A percentile compares a stretch with the other conserved stretches of the same genome.
Evolutionary conservation across 257 asterid genomes (phyloP).

Genomic region (Fraxinus anomala): DNA sequence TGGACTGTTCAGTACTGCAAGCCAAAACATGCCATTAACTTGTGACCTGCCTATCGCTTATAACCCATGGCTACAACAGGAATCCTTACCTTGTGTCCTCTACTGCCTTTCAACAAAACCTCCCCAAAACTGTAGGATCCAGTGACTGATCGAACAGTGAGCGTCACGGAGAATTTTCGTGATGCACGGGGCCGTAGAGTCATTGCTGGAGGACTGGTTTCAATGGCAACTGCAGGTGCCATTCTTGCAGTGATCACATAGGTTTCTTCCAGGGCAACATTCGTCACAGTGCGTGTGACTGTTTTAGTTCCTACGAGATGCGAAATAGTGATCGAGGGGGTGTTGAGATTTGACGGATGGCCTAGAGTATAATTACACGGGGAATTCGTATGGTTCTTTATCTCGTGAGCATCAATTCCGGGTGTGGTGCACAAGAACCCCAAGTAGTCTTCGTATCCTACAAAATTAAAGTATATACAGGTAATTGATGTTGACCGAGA

Average conservation of each 20-base stretch:
- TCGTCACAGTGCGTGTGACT: constrained; percentile 74
- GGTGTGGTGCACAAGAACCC: constrained; percentile 95
- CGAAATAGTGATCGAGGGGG: constrained; percentile 79
- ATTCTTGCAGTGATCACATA: constrained; percentile 65
- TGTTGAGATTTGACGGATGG: constrained; percentile 82
- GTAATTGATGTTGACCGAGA: neutral
- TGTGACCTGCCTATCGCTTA: constrained; percentile 29
- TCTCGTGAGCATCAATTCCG: constrained; percentile 68
- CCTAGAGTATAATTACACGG: constrained; percentile 94
- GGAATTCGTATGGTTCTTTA: constrained; percentile 59
- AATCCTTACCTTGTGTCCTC: constrained; percentile 48
- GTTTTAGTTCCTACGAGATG: constrained; percentile 89
- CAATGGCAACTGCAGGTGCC: constrained; percentile 52
- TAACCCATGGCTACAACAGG: constrained; percentile 51
- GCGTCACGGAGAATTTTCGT: constrained; percentile 42
- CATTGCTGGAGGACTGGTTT: constrained; percentile 71
- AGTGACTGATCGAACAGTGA: constrained; percentile 43
- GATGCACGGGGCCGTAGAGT: constrained; percentile 73
- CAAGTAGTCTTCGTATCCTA: constrained; percentile 86
- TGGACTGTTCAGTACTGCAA: neutral
- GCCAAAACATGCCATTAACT: constrained; percentile 8
- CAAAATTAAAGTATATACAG: too few species aligned
- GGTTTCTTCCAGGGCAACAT: constrained; percentile 91
- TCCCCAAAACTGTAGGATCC: constrained; percentile 50
- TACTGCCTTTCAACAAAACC: constrained; percentile 52